Evolutionary conservation across 2,329 filamentous ascomycete species (phyloP), one percentile per base, ranked within the genome.

Genomic region (Arachnopeziza araneosa): DNA sequence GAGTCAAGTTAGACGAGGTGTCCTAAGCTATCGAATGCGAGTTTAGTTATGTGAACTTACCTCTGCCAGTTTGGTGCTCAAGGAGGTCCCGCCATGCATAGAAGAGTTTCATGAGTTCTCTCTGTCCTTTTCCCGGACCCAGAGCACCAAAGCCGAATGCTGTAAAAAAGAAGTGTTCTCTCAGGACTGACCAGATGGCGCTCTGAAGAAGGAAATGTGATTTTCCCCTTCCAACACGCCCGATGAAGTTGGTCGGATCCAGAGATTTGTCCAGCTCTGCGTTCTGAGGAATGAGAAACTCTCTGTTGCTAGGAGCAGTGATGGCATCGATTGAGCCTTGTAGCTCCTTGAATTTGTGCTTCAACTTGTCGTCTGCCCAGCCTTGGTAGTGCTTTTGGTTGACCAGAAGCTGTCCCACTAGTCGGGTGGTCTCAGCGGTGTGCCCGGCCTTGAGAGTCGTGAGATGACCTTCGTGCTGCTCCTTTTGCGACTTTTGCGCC

Each of bases 341-440:
- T 48, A 59, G 50, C 21, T 59, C 53, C 26, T 24, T 48, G 22
- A 52, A 59, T 22, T 59, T 51, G 26, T 52, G 17, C 54, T 51
- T 54, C 48, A 59, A 49, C 21, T 52, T 53, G 26, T 59, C 58
- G 19, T 59, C 58, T 24, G 58, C 48, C 58, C 58, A 59, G 10
- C 48, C 53, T 50, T 55, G 48, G 12, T 59, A 22, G 8, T 50
- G 26, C 8, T 56, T 23, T 14, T 55, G 48, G 19, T 49, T 52
- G 21, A 52, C 49, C 14, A 55, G 26, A 23, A 59, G 58, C 50
- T 59, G 58, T 23, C 26, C 52, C 21, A 55, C 30, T 9, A 59
- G 21, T 23, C 26, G 52, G 2, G n/a, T 26, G 1, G 26, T 36
- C 44, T 58, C 56, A 5, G 26, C 30, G 9, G 5, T 30, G 26